Evolutionary conservation across 1,284 basidiomycete species (phyloP).

Genomic region (Phellinidium pouzarii): DNA sequence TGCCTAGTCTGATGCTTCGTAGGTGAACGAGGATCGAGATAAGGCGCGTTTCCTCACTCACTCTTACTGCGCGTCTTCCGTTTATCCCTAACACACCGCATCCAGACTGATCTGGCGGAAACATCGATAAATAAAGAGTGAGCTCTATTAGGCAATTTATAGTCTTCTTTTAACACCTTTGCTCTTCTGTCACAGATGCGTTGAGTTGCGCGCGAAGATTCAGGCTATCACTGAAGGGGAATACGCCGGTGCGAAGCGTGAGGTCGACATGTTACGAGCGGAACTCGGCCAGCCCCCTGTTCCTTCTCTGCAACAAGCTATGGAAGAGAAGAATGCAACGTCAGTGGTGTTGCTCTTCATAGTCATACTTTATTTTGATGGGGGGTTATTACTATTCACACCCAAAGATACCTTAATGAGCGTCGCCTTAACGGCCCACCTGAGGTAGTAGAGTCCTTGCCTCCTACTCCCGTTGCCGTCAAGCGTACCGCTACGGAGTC

Average conservation of each 20-base stretch:
- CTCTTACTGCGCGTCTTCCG: background rate
- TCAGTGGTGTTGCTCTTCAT: slow-evolving; percentile 34
- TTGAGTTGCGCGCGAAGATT: slow-evolving; percentile 59
- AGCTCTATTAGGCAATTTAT: slow-evolving; percentile 19
- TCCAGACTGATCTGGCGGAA: slow-evolving; percentile 48
- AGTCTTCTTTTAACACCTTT: background rate
- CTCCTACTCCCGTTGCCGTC: slow-evolving; percentile 8
- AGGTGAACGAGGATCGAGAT: slow-evolving; percentile 76
- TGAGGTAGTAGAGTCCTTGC: slow-evolving; percentile 24
- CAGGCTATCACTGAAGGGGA: slow-evolving; percentile 62
- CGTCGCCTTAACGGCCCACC: slow-evolving; percentile 25
- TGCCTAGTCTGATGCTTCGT: background rate
- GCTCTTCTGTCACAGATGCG: slow-evolving; percentile 38
- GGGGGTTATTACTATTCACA: background rate
- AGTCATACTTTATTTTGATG: background rate
- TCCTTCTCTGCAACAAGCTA: slow-evolving; percentile 58
- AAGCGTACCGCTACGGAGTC: slow-evolving; percentile 30
- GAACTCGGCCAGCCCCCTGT: slow-evolving; percentile 69
- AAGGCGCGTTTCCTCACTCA: slow-evolving; percentile 40
- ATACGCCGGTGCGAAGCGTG: slow-evolving; percentile 61
- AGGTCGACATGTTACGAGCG: slow-evolving; percentile 64
- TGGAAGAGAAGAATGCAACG: slow-evolving; percentile 70
- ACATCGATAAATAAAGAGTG: slow-evolving; percentile 57
- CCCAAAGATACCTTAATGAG: slow-evolving; percentile 30
- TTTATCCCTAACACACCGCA: slow-evolving; percentile 10